Conservation (phyloP, 371 early-diverging fungal genomes). For the Entomophthora muscae region DNA sequence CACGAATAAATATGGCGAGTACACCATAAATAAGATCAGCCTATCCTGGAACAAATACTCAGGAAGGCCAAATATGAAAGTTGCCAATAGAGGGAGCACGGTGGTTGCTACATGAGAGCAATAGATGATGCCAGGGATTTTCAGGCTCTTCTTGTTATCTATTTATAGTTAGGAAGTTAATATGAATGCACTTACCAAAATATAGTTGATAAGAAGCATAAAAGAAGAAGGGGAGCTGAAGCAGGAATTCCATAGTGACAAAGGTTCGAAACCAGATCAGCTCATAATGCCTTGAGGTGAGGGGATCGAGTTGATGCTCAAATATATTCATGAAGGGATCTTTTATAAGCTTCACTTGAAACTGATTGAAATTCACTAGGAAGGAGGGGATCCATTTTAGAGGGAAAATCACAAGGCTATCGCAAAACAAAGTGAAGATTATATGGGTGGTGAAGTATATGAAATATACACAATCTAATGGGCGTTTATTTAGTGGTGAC, state of each 20-base stretch:
- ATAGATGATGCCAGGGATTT: conserved; percentile 15
- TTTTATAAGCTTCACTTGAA: neutral
- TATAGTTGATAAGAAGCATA: conserved; percentile 14
- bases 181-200: conserved; percentile 3
- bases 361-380: neutral
- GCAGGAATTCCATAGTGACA: conserved; percentile 13
- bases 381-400: neutral
- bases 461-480: neutral
- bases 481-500: neutral
- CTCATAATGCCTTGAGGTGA: neutral
- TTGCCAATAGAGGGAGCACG: conserved; percentile 15
- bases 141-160: conserved; percentile 12
- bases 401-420: neutral
- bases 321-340: neutral
- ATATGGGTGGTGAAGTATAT: neutral
- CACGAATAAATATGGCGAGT: neutral
- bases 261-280: conserved; percentile 18
- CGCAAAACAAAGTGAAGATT: neutral
- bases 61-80: conserved; percentile 11
- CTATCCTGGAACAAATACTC: conserved; percentile 8
- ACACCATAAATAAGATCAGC: neutral
- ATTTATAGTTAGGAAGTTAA: neutral
- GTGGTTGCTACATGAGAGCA: conserved; percentile 18
- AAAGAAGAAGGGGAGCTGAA: conserved; percentile 17
- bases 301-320: neutral